Conservation (phyloP, 2,329 filamentous ascomycete species). For the Rhexocercosporidium sp. region DNA sequence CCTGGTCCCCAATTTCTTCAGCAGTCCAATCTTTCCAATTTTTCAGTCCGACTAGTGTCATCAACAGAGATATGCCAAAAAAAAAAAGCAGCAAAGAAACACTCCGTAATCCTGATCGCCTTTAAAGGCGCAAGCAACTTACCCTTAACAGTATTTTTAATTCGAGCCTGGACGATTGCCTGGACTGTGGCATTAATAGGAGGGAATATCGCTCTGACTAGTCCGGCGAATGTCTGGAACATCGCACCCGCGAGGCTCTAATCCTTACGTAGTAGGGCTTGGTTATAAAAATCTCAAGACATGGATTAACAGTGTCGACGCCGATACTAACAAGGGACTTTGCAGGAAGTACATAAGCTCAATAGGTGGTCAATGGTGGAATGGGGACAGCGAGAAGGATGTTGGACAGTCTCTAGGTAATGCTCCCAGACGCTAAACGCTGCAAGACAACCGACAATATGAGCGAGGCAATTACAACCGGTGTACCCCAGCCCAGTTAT, state of each 20-base stretch:
- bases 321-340: conserved; percentile 70
- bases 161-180: conserved; percentile 61
- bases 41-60: conserved; percentile 30
- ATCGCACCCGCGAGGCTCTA: conserved; percentile 72
- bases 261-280: conserved; percentile 64
- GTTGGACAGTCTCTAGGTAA: conserved; percentile 62
- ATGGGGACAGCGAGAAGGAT: conserved; percentile 70
- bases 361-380: conserved; percentile 64
- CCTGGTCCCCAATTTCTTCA: conserved; percentile 38
- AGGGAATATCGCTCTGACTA: conserved; percentile 69
- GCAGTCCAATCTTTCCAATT: conserved; percentile 39
- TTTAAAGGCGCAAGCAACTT: conserved; percentile 23
- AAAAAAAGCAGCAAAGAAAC: conserved; percentile 34
- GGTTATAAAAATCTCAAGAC: conserved; percentile 70
- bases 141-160: conserved; percentile 42
- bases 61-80: conserved; percentile 21
- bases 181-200: conserved; percentile 70
- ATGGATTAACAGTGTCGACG: conserved; percentile 70
- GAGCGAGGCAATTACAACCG: conserved; percentile 64
- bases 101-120: conserved; percentile 34
- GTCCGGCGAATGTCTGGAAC: conserved; percentile 68
- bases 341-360: conserved; percentile 68
- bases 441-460: conserved; percentile 52
- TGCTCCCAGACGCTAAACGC: conserved; percentile 26
- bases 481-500: conserved; percentile 68